These are phyloP conservation scores for Epithele typhae DNA, from an alignment of 768 basidiomycete genomes.

Conservation along the genomic window DNA sequence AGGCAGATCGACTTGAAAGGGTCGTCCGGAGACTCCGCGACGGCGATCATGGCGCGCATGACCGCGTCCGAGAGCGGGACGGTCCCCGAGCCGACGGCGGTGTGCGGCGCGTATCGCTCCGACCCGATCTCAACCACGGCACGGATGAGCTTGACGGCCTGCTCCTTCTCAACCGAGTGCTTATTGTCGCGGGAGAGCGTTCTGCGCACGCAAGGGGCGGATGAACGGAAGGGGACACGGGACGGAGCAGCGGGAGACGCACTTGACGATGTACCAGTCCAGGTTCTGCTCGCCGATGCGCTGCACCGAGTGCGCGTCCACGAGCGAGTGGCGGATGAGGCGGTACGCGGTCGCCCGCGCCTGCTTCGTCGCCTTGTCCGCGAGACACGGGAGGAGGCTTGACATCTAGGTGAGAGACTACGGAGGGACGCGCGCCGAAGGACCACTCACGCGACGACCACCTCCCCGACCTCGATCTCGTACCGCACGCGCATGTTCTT, in stretches of 20 bases:
- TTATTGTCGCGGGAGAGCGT: conserved; percentile 84
- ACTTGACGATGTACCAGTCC: conserved; percentile 93
- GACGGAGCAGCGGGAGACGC: conserved; percentile 17
- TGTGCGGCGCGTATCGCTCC: conserved; percentile 43
- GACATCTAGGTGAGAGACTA: conserved; percentile 9
- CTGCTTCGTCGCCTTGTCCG: conserved; percentile 69
- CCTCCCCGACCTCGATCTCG: conserved; percentile 63
- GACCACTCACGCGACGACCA: conserved; percentile 67
- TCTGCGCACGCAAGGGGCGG: conserved; percentile 35
- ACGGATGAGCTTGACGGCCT: conserved; percentile 87
- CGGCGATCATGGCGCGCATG: conserved; percentile 86
- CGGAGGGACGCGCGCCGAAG: background rate
- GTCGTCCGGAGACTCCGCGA: conserved; percentile 92
- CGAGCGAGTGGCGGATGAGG: conserved; percentile 71
- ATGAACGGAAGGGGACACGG: background rate
- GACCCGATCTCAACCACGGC: conserved; percentile 75
- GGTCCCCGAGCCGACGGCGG: conserved; percentile 35
- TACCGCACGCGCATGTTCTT: conserved; percentile 72
- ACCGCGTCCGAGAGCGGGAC: conserved; percentile 71
- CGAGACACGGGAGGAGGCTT: conserved; percentile 72
- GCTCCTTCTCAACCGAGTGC: conserved; percentile 82
- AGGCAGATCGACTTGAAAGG: conserved; percentile 78
- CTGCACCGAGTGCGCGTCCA: conserved; percentile 69
- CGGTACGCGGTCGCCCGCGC: conserved; percentile 82
- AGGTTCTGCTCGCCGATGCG: conserved; percentile 59